Base-by-base conservation (phyloP, 2,329 filamentous ascomycete species). In the Parasarocladium wereldwijsianum region DNA sequence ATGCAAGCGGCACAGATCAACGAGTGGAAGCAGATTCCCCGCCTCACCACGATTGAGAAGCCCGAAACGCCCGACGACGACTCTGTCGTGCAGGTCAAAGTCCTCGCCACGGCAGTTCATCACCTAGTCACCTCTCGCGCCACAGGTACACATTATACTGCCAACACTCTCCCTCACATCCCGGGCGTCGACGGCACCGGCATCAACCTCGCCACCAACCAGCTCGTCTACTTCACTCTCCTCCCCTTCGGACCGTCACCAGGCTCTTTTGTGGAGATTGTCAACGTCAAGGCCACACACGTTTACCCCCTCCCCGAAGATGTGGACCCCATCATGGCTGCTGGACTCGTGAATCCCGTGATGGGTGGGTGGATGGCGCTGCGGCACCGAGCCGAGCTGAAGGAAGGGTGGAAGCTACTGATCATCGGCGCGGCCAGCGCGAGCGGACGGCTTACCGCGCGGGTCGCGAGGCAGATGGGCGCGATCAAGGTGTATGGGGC, bases 291-390 rank as follows among this genome's bases (percentile, higher is more conserved):
- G 3, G 49, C 51, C 17, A 39, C 33, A 4, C 44, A 46, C n/a
- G 43, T 54, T 1, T 50, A 54, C 2, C 50, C 54, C 3, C 34
- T 73, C 2, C 61, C 62, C 0, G 48, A 51, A 0, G 53, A 48
- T 4, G 53, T 61, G 7, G 61, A 70, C 38, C 52, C 60, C 0
- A 45, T 60, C 1, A 52, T 60, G 17, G 55, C 66, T n/a, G 69
- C 69, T 0, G 65, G 57, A 1, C 49, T 64, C 31, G 52, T 62
- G 22, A 74, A 73, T 36, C 66, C 67, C 1, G 63, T 59, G 16
- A 58, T 68, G 52, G 62, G 58, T 31, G 60, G 57, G 23, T 73
- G 67, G 67, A 68, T 73, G 65, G 66, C 65, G 4, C 47, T 73
- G 20, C 54, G 49, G 14, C 50, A 56, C 22, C 55, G 66, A 5